Percentiles rank a stretch among this genome's conserved stretches.
Evolutionary conservation across 2,329 filamentous ascomycete genomes (phyloP).

Genomic region (Sporothrix luriei): DNA sequence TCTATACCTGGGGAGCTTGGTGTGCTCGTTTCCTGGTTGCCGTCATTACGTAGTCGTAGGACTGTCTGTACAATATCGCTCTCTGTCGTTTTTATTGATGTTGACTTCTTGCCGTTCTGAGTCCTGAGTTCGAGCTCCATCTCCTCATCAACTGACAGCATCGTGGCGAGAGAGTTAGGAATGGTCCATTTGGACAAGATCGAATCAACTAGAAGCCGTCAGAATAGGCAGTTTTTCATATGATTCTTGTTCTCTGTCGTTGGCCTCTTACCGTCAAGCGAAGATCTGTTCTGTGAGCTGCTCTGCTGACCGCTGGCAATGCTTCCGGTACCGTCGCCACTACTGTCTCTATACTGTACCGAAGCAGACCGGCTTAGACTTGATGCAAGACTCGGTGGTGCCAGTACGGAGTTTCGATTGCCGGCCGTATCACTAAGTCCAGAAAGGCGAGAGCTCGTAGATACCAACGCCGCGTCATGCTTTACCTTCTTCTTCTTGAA

Average conservation of each 20-base stretch:
- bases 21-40: not conserved
- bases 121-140: not conserved
- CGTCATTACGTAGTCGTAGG: not conserved
- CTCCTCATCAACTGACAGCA: conserved; percentile 35
- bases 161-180: conserved; percentile 33
- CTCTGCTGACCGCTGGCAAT: not conserved
- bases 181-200: conserved; percentile 50
- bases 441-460: conserved; percentile 25
- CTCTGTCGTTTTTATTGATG: not conserved
- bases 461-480: conserved; percentile 12
- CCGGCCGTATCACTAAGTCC: conserved; percentile 12
- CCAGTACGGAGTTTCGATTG: conserved; percentile 9
- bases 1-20: not conserved
- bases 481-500: conserved; percentile 25
- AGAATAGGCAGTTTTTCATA: not conserved
- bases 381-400: conserved; percentile 24
- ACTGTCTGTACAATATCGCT: conserved; percentile 27
- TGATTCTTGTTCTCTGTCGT: too few relatives aligned
- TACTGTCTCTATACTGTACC: not conserved
- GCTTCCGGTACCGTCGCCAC: not conserved
- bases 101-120: conserved; percentile 5
- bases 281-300: conserved; percentile 33
- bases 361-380: conserved; percentile 19
- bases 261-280: conserved; percentile 32
- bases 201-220: conserved; percentile 44